phyloP scores from a whole-genome alignment of 179 eudicot genomes.

The Beta lomatogona region DNA sequence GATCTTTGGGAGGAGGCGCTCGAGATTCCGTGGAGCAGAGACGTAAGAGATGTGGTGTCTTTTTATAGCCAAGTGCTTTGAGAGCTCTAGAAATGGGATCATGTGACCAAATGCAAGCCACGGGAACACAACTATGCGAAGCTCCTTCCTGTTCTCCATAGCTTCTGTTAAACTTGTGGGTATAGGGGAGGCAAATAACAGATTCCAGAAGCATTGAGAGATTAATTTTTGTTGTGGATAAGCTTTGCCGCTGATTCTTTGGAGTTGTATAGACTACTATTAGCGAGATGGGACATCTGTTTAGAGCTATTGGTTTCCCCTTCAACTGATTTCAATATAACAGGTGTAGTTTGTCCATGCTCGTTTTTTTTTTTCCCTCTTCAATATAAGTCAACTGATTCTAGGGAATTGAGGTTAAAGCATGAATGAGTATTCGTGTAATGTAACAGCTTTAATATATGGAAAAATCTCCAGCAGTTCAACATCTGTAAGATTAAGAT shows the following conservation, averaged over 20 bases:
- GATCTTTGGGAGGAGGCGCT: conserved; percentile 33
- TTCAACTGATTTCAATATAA: neutral
- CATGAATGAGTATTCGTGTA: neutral
- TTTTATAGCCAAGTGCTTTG: conserved; percentile 33
- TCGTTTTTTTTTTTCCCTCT: neutral
- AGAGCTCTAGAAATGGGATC: conserved; percentile 34
- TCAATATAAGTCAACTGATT: neutral
- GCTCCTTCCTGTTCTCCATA: conserved; percentile 13
- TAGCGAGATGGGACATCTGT: conserved; percentile 12
- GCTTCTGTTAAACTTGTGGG: neutral
- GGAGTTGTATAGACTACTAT: neutral
- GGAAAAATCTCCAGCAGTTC: neutral
- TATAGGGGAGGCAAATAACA: neutral
- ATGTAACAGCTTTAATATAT: too few relatives aligned
- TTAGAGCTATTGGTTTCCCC: neutral
- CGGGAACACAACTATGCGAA: conserved; percentile 39
- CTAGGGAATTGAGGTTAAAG: too few relatives aligned
- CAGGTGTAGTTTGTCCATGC: neutral
- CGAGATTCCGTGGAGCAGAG: conserved; percentile 36
- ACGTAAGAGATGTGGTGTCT: conserved; percentile 36
- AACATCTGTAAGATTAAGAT: too few relatives aligned
- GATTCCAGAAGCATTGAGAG: neutral
- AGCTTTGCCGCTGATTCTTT: neutral
- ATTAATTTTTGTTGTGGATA: conserved; percentile 6
- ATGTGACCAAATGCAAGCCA: conserved; percentile 46